Percentiles rank a stretch among this genome's conserved stretches.
Evolutionary conservation across 2,329 filamentous ascomycete genomes (phyloP).

Genomic region (Emmonsiellopsis sp.): DNA sequence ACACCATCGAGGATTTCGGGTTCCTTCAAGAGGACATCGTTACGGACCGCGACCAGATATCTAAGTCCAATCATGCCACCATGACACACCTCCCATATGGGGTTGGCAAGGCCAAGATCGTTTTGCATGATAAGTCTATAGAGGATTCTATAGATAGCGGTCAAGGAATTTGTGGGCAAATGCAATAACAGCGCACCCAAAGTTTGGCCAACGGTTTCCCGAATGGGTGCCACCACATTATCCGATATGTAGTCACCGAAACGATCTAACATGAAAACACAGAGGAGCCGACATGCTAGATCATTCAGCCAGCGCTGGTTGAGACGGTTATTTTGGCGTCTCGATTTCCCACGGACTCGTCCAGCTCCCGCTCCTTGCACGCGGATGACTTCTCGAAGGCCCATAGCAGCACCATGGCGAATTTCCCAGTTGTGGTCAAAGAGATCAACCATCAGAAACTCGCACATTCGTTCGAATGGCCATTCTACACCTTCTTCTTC

Average conservation of each 20-base stretch:
- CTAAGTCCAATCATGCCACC: conserved; percentile 95
- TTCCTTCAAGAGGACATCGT: conserved; percentile 79
- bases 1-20: conserved; percentile 85
- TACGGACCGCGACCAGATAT: conserved; percentile 90
- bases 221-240: conserved; percentile 89
- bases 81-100: conserved; percentile 90
- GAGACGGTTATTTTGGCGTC: conserved; percentile 63
- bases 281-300: conserved; percentile 86
- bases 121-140: conserved; percentile 88
- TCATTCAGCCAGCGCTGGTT: conserved; percentile 90
- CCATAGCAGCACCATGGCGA: conserved; percentile 92
- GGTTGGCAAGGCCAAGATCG: conserved; percentile 62
- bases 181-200: conserved; percentile 82
- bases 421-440: conserved; percentile 95
- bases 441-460: conserved; percentile 85
- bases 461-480: conserved; percentile 90
- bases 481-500: conserved; percentile 74
- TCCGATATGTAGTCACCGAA: conserved; percentile 98
- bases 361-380: conserved; percentile 89
- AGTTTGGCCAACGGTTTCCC: conserved; percentile 91
- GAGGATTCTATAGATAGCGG: conserved; percentile 74
- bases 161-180: conserved; percentile 67
- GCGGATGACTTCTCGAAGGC: conserved; percentile 78
- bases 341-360: conserved; percentile 59
- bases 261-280: conserved; percentile 92